Evolutionary conservation across 2,329 filamentous ascomycete genomes (phyloP).

Genomic region (Curvularia verruculosa): DNA sequence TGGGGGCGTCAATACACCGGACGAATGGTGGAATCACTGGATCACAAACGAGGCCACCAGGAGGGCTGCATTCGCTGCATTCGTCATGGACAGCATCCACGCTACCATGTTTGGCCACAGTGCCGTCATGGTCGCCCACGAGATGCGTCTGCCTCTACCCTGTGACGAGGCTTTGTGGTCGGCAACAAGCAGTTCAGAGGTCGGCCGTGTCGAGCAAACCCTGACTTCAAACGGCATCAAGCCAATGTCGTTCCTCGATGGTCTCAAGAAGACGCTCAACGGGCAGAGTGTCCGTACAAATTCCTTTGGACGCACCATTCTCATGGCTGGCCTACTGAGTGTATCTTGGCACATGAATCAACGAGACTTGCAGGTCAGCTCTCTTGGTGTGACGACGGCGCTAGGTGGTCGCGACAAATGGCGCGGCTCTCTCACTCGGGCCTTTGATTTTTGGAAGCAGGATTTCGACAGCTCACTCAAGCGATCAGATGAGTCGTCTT

Average conservation of each 20-base stretch:
- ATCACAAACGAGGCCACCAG: constrained; percentile 91
- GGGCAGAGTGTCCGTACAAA: constrained; percentile 88
- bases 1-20: constrained; percentile 69
- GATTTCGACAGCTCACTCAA: constrained; percentile 85
- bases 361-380: constrained; percentile 88
- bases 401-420: constrained; percentile 90
- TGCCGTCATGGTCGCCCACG: constrained; percentile 94
- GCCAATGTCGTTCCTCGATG: constrained; percentile 86
- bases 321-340: constrained; percentile 92
- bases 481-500: constrained; percentile 57
- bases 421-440: constrained; percentile 81
- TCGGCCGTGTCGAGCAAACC: constrained; percentile 80
- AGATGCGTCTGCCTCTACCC: constrained; percentile 87
- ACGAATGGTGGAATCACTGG: constrained; percentile 96
- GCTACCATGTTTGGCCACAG: constrained; percentile 98
- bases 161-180: constrained; percentile 95
- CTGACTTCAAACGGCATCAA: constrained; percentile 82
- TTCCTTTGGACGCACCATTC: constrained; percentile 86
- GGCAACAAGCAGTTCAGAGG: constrained; percentile 84
- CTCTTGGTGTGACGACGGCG: constrained; percentile 78
- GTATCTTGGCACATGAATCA: constrained; percentile 99
- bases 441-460: constrained; percentile 91
- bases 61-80: constrained; percentile 89
- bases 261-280: constrained; percentile 85
- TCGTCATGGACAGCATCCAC: constrained; percentile 93